Conservation (phyloP, 2,329 filamentous ascomycete species). For the Cladosporium phlei region DNA sequence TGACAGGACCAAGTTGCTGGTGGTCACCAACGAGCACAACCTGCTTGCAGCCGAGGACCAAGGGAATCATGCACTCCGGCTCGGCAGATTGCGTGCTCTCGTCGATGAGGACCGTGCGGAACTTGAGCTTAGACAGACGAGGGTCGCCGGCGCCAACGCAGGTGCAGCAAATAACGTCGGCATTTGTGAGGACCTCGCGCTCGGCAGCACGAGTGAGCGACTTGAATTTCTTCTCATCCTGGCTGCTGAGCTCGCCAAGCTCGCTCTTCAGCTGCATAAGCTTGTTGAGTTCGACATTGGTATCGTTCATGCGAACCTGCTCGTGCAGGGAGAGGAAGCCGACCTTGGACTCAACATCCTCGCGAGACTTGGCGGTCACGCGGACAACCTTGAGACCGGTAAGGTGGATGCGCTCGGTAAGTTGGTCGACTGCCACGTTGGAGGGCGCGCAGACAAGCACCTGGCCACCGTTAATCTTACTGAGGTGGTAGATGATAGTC, state of each 20-base stretch:
- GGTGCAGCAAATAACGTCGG: conserved; percentile 97
- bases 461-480: conserved; percentile 90
- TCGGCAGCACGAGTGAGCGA: conserved; percentile 90
- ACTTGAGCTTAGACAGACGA: conserved; percentile 93
- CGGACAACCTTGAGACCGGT: conserved; percentile 95
- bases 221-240: conserved; percentile 98
- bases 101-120: conserved; percentile 94
- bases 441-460: conserved; percentile 95
- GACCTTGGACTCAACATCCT: conserved; percentile 98
- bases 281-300: conserved; percentile 87
- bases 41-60: conserved; percentile 96
- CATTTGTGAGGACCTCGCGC: conserved; percentile 88
- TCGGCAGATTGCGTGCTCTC: conserved; percentile 98
- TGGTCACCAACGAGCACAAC: conserved; percentile 98
- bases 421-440: conserved; percentile 96
- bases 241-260: conserved; percentile 82
- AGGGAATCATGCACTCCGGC: conserved; percentile 96
- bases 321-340: conserved; percentile 93
- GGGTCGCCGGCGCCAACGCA: conserved; percentile 97
- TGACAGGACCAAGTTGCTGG: conserved; percentile 94
- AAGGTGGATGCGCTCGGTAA: conserved; percentile 92
- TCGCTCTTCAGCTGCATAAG: conserved; percentile 90
- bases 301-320: conserved; percentile 93
- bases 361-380: conserved; percentile 95
- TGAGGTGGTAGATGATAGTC: conserved; percentile 96